These are phyloP conservation scores for Aspergillus glaucus DNA, from an alignment of 2,329 filamentous ascomycete genomes.

Conservation along the genomic window DNA sequence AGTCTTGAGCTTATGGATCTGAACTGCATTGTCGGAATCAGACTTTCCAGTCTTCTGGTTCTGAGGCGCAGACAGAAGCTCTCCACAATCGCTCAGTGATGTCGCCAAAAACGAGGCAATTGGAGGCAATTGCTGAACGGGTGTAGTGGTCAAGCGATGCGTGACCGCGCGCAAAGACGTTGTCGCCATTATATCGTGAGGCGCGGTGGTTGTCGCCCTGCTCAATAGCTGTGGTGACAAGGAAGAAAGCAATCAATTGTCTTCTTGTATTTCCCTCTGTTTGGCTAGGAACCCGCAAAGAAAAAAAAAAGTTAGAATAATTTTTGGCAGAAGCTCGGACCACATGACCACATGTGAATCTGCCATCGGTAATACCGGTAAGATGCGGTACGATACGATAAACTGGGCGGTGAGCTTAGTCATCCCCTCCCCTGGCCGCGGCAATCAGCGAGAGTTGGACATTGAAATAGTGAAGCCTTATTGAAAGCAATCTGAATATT, in stretches of 20 bases:
- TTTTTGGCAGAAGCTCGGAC: slow-evolving; percentile 17
- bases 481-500: neutral
- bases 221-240: slow-evolving; percentile 1
- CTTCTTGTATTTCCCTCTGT: too few species aligned
- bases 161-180: slow-evolving; percentile 38
- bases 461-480: neutral
- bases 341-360: slow-evolving; percentile 16
- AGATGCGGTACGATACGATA: slow-evolving; percentile 16
- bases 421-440: slow-evolving; percentile 18
- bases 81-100: slow-evolving; percentile 48
- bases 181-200: slow-evolving; percentile 17
- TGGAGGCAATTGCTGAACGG: slow-evolving; percentile 66
- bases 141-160: slow-evolving; percentile 59
- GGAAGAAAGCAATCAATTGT: slow-evolving; percentile 2
- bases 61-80: slow-evolving; percentile 58
- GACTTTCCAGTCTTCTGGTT: slow-evolving; percentile 54
- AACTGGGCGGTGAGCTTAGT: slow-evolving; percentile 3
- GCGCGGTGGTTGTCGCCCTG: too few species aligned
- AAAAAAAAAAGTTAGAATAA: slow-evolving; percentile 4
- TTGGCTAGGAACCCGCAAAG: neutral
- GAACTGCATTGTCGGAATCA: slow-evolving; percentile 59
- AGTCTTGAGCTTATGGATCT: slow-evolving; percentile 76
- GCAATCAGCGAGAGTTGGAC: slow-evolving; percentile 9
- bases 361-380: slow-evolving; percentile 15
- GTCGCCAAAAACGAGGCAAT: slow-evolving; percentile 63